Evolutionary conservation across 345 rosid species (phyloP).

Genomic region (Eucalyptus tenuipes): DNA sequence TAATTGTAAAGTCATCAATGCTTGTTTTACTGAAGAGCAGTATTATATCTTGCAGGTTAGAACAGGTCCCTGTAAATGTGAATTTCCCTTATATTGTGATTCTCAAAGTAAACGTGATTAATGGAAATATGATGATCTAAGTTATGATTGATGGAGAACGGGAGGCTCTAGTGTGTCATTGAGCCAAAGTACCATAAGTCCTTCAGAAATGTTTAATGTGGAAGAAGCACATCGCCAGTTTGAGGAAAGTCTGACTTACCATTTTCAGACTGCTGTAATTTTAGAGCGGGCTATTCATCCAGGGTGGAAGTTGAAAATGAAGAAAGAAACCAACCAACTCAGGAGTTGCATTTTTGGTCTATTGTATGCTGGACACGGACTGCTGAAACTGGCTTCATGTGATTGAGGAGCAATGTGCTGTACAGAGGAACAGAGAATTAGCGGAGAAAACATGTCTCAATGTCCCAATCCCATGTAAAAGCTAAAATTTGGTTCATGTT

Average conservation of each 20-base stretch:
- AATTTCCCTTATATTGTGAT: conserved; percentile 69
- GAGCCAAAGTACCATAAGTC: background rate
- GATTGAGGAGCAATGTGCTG: background rate
- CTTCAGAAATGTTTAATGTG: background rate
- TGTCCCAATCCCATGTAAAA: background rate
- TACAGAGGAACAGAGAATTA: background rate
- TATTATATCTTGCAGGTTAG: conserved; percentile 43
- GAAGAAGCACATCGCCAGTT: background rate
- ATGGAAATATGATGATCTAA: background rate
- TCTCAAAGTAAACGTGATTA: conserved; percentile 20
- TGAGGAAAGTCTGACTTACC: background rate
- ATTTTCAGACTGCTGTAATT: background rate
- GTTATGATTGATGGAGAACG: background rate
- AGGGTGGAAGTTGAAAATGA: background rate
- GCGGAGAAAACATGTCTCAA: background rate
- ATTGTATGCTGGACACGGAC: background rate
- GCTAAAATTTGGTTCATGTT: background rate
- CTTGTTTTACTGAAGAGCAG: background rate
- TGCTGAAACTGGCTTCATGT: background rate
- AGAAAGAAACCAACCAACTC: background rate
- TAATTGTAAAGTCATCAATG: background rate
- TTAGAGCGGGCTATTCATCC: background rate
- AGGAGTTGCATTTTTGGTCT: background rate
- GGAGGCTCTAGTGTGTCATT: background rate
- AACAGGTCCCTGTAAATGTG: conserved; percentile 56